Evolutionary conservation across 139 green algal species (phyloP).

Genomic region (Pseudopediastrum boryanum): DNA sequence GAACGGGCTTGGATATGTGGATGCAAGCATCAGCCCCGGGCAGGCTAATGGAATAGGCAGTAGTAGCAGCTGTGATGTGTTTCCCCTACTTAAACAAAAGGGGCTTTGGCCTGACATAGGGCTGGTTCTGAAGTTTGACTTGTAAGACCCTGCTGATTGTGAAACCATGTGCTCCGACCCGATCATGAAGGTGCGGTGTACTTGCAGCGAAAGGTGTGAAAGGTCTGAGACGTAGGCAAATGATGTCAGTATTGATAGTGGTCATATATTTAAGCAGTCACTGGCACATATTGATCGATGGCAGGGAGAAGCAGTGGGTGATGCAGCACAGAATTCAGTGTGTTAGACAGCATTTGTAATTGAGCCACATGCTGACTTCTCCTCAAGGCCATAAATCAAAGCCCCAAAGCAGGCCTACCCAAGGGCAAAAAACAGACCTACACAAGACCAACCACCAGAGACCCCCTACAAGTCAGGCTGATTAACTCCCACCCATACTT

Average conservation of each 20-base stretch:
- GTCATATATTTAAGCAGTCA: too few species aligned
- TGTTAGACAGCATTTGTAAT: not conserved
- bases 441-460: not conserved
- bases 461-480: too few species aligned
- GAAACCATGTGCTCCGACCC: not conserved
- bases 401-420: not conserved
- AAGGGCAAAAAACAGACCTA: not conserved
- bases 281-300: too few species aligned
- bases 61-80: not conserved
- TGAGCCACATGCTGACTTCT: not conserved
- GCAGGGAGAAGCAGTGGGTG: not conserved
- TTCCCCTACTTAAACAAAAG: too few species aligned
- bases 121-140: not conserved
- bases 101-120: too few species aligned
- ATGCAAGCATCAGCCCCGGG: not conserved
- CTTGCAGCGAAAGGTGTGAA: too few species aligned
- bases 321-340: not conserved
- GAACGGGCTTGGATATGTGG: not conserved
- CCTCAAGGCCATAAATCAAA: not conserved
- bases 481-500: not conserved
- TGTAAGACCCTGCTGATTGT: not conserved
- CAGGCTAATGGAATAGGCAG: not conserved
- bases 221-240: too few species aligned
- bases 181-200: too few species aligned
- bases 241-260: too few species aligned